Evolutionary conservation across 768 basidiomycete species (phyloP).

Genomic region (Lactifluus hygrophoroides): DNA sequence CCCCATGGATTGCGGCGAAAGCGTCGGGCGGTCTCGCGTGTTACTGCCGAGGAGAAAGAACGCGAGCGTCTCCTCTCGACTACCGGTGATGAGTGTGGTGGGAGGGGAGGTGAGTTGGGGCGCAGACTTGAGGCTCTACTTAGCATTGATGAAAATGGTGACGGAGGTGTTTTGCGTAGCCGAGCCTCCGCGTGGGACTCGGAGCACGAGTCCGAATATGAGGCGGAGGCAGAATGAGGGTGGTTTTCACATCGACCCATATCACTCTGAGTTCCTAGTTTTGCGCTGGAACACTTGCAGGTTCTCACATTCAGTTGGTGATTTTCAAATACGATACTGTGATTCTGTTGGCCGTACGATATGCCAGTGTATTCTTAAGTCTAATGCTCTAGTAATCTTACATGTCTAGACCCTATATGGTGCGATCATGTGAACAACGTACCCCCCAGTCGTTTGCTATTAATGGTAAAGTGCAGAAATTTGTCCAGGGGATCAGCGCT

Average conservation of each 20-base stretch:
- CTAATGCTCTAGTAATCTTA: neutral
- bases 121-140: conserved; percentile 70
- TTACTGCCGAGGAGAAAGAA: conserved; percentile 49
- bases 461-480: neutral
- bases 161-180: neutral
- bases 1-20: conserved; percentile 16
- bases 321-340: neutral
- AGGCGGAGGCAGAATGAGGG: conserved; percentile 22
- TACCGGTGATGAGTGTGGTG: conserved; percentile 71
- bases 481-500: neutral
- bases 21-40: conserved; percentile 41
- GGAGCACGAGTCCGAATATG: conserved; percentile 23
- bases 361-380: neutral
- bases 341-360: neutral
- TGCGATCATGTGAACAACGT: neutral
- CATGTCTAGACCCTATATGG: no score
- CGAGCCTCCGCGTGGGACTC: conserved; percentile 7
- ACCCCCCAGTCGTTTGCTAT: neutral
- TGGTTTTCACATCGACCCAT: no score
- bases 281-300: neutral
- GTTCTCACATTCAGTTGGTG: no score
- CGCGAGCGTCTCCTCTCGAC: conserved; percentile 62
- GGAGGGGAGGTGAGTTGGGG: conserved; percentile 70
- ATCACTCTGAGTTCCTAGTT: neutral
- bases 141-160: conserved; percentile 30